These are phyloP conservation scores for Plectosphaerella sp. DNA, from an alignment of 2,329 filamentous ascomycete species.

Conservation along the genomic window DNA sequence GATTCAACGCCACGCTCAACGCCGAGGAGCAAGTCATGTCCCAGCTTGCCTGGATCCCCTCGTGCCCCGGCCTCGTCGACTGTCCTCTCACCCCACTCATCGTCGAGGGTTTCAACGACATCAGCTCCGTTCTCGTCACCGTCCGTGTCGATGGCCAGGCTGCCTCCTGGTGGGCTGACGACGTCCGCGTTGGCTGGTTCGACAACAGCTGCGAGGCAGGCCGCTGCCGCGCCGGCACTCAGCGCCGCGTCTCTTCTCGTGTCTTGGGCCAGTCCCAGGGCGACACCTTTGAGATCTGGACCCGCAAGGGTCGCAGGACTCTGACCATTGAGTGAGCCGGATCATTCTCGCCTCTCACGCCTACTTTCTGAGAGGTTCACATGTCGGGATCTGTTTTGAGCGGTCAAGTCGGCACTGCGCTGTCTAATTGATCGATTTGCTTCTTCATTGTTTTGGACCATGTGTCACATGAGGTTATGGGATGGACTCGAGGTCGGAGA, in stretches of 20 bases:
- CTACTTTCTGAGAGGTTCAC: too few relatives aligned
- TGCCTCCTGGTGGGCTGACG: constrained; percentile 36
- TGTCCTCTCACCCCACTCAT: constrained; percentile 29
- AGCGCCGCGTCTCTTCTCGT: neutral
- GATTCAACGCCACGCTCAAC: constrained; percentile 23
- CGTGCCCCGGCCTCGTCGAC: constrained; percentile 27
- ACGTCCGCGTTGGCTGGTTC: constrained; percentile 34
- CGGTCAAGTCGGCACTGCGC: too few relatives aligned
- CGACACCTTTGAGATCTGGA: too few relatives aligned
- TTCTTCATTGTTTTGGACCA: neutral
- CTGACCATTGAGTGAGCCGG: too few relatives aligned
- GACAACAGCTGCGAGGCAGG: constrained; percentile 35
- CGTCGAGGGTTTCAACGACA: constrained; percentile 30
- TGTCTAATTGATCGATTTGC: neutral
- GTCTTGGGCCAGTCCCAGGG: too few relatives aligned
- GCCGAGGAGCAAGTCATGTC: constrained; percentile 20
- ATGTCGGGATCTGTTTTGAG: too few relatives aligned
- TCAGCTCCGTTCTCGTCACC: constrained; percentile 33
- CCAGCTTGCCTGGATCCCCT: constrained; percentile 34
- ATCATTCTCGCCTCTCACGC: too few relatives aligned
- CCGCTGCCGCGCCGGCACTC: constrained; percentile 22
- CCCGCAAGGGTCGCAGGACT: too few relatives aligned
- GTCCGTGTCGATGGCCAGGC: constrained; percentile 30
- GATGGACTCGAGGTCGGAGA: neutral
- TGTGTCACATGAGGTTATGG: neutral